A percentile compares a stretch with the other conserved stretches of the same genome.
Evolutionary conservation across 805 yeast genomes (phyloP).

Genomic region (Maudiozyma serrabonitensis): DNA sequence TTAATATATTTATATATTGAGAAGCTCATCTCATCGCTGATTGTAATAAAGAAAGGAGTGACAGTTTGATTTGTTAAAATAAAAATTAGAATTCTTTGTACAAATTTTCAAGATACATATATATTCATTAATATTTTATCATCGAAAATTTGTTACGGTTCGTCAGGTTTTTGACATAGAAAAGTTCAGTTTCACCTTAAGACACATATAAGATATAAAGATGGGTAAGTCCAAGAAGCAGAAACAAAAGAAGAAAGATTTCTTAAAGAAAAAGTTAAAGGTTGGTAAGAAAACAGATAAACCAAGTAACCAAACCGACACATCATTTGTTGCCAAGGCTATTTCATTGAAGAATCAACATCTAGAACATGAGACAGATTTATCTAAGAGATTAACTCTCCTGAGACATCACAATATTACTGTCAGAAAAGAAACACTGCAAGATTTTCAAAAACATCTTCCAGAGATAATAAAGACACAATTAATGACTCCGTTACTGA

Average conservation of each 20-base stretch:
- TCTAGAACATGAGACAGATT: conserved; percentile 34
- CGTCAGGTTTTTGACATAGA: too few relatives aligned
- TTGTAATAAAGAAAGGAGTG: neutral
- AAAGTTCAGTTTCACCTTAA: neutral
- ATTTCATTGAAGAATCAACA: conserved; percentile 27
- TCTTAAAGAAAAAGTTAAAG: conserved; percentile 59
- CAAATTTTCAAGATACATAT: too few relatives aligned
- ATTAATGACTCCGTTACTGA: conserved; percentile 24
- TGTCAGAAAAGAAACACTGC: conserved; percentile 64
- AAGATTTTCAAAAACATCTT: conserved; percentile 40
- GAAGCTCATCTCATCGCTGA: conserved; percentile 14
- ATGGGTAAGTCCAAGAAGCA: conserved; percentile 31
- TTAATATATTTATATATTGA: conserved; percentile 3
- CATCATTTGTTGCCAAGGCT: conserved; percentile 66
- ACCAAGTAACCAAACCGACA: conserved; percentile 72
- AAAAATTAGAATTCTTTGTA: neutral
- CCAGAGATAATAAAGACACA: conserved; percentile 33
- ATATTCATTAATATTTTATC: too few relatives aligned
- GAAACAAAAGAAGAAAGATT: conserved; percentile 36
- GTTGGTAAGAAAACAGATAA: conserved; percentile 78
- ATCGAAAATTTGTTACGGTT: too few relatives aligned
- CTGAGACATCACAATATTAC: conserved; percentile 62
- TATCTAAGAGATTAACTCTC: conserved; percentile 54
- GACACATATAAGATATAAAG: neutral
- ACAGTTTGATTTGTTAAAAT: too few relatives aligned